Evolutionary conservation across 805 yeast genomes (phyloP), one percentile per base, ranked within the genome.

Genomic region (Wickerhamiella azymoides): DNA sequence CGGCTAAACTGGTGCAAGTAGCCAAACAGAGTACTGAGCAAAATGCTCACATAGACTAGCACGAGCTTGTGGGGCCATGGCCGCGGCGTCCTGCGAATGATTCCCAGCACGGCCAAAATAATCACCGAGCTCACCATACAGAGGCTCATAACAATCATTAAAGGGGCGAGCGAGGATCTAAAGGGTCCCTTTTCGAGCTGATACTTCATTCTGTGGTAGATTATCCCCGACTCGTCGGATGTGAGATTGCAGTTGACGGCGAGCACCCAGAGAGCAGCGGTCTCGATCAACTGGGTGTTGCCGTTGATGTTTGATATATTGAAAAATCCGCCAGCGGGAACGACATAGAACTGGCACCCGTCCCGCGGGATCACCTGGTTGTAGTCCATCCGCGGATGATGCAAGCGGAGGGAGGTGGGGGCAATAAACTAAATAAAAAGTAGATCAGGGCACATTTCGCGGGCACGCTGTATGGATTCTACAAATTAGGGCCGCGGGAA

Each of bases 91-190:
- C 36, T 21, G 19, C 45, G 33, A 6, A 42, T 11, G 14, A 28
- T 16, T 3, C 9, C 39, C 9, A 42, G 17, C n/a, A 18, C 27
- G 8, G 36, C 35, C 28, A 42, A n/a, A 9, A 42, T 17, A 2
- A 42, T 25, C 45, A 26, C 14, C 10, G 40, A 25, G 25, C 32
- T 24, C 5, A 36, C 24, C 7, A 36, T 3, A 35, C 40, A 42
- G 16, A 42, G 19, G 28, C 36, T 42, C 17, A 42, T 16, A 24
- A 36, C 35, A 4, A 36, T 27, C 45, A 42, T 42, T 26, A 42
- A 28, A 9, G 45, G 45, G 10, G 36, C n/a, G n/a, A 42, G 19
- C 14, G 39, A 25, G 21, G 14, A 8, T 26, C 45, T 36, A 18
- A 42, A 42, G 7, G 45, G 45, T 1, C 13, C 36, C 38, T 19